Percentiles rank a stretch among this genome's conserved stretches.
These are phyloP conservation scores for Hyaloscypha finlandica DNA, from an alignment of 495 filamentous ascomycete genomes.

Conservation along the genomic window DNA sequence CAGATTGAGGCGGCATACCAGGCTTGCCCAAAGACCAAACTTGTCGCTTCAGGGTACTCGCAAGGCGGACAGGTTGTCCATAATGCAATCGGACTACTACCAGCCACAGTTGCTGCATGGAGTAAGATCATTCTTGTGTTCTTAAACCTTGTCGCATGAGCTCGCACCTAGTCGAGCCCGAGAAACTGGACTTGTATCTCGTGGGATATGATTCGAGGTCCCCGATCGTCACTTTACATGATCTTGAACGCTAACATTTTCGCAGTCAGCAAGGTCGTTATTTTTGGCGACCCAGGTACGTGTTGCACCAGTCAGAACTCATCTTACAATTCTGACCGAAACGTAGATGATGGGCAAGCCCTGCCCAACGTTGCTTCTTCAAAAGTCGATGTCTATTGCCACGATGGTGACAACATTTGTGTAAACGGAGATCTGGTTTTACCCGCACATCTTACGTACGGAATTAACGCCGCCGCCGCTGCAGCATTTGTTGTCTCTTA, in stretches of 20 bases:
- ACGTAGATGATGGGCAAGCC: constrained; percentile 36
- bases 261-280: constrained; percentile 42
- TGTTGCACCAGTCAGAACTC: neutral
- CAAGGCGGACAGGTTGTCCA: constrained; percentile 57
- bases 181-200: too few species aligned
- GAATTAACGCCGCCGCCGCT: constrained; percentile 45
- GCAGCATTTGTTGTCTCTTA: constrained; percentile 44
- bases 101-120: constrained; percentile 34
- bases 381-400: constrained; percentile 55
- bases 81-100: constrained; percentile 45
- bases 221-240: neutral
- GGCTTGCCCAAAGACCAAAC: constrained; percentile 60
- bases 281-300: constrained; percentile 60
- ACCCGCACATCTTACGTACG: constrained; percentile 54
- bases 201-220: neutral
- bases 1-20: constrained; percentile 47
- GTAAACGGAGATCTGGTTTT: constrained; percentile 49
- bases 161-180: too few species aligned
- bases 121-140: neutral
- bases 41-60: constrained; percentile 63
- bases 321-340: neutral
- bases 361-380: constrained; percentile 46
- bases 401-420: constrained; percentile 57
- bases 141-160: neutral
- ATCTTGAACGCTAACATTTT: neutral